Base-by-base conservation (phyloP, 2,329 filamentous ascomycete species). In the Chaetomiaceae sp. region DNA sequence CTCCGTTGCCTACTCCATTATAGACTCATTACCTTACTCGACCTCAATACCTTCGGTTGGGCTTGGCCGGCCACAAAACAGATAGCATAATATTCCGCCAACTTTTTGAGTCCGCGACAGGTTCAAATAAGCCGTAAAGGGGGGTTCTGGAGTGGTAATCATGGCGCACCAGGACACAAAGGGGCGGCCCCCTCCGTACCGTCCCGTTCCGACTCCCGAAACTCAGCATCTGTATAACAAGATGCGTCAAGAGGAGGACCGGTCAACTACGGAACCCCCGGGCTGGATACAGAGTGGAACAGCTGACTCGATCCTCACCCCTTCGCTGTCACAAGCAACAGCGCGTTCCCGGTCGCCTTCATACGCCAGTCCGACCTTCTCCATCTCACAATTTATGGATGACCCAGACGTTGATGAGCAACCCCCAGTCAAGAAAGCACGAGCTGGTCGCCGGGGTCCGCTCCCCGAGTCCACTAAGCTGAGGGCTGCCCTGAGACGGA, bases 401-500 rank as follows among this genome's bases (percentile, higher is more conserved):
- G 42, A 52, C 10, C 34, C 53, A 23, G 48, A 25, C 3, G 16
- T 52, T 4, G 41, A 50, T 2, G 41, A 57, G 7, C 44, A 43
- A 10, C 33, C 34, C 2, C 54, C 16, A 25, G 9, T 13, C 32
- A 46, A 23, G 27, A 59, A 46, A 27, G 30, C n/a, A 14, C 51
- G 51, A 21, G 51, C 52, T 16, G 38, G 44, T 4, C 61, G 61
- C 8, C 44, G 36, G 0, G 56, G 58, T 5, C 57, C 57, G 5
- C 41, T 65, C 14, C 25, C 52, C 9, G 21, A 52, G 8, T 2
- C 20, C 2, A 40, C 36, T 14, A 60, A 55, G 14, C 45, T 46
- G 4, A 55, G 44, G 40, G 54, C 63, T 18, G 60, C 59, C 3
- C 51, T 64, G n/a, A 52, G 60, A 29, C 62, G 63, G 20, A 58